phyloP scores from a whole-genome alignment of 305 asterid species.

The Solanum hybrid region DNA sequence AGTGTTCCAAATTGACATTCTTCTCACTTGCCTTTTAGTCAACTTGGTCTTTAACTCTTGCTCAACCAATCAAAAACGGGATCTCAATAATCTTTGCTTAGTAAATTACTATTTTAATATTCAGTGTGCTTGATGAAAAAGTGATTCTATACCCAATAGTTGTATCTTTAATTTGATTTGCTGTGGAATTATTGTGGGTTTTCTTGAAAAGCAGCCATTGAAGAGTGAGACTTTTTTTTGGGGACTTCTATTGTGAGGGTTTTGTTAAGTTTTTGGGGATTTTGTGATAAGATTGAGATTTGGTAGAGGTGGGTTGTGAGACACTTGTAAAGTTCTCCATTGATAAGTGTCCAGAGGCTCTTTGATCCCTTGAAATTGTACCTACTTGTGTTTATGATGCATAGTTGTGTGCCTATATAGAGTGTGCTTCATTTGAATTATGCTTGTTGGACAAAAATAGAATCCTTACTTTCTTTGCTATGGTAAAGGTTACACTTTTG shows the following conservation, averaged over 20 bases:
- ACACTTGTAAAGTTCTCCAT: constrained; percentile 53
- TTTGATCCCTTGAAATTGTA: background rate
- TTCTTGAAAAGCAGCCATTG: constrained; percentile 30
- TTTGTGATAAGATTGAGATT: constrained; percentile 66
- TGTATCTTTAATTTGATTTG: background rate
- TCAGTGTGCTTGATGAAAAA: background rate
- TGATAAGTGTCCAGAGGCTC: constrained; percentile 86
- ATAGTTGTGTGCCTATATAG: background rate
- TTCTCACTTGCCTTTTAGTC: background rate
- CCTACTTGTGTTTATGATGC: background rate
- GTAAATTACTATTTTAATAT: background rate
- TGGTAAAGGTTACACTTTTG: background rate
- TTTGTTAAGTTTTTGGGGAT: constrained; percentile 68
- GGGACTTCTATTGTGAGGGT: constrained; percentile 70
- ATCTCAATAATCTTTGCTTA: background rate
- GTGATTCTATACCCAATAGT: background rate
- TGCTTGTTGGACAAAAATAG: background rate
- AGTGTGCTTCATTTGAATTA: background rate
- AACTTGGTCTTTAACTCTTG: background rate
- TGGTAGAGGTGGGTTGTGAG: constrained; percentile 46
- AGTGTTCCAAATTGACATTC: background rate
- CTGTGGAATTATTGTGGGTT: constrained; percentile 23
- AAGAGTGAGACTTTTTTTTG: constrained; percentile 19
- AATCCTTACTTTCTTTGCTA: background rate
- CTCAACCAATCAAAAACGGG: background rate